phyloP scores from a whole-genome alignment of 176 grass and related monocot species.

The Eleusine indica region DNA sequence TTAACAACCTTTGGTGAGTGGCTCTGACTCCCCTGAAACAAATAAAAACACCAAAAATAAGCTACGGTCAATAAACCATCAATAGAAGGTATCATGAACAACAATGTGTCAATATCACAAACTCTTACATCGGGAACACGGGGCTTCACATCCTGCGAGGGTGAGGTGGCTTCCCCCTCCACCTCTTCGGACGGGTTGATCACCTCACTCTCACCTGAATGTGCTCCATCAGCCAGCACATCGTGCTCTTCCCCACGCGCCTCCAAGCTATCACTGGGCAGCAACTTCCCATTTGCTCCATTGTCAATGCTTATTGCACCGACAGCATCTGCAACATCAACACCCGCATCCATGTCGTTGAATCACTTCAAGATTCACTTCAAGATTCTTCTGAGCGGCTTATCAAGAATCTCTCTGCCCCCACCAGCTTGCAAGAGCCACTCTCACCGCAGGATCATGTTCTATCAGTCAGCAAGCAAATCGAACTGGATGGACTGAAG shows the following conservation, averaged over 20 bases:
- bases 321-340: constrained; percentile 27
- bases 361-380: constrained; percentile 14
- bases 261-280: constrained; percentile 8
- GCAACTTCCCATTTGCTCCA: constrained; percentile 16
- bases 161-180: constrained; percentile 55
- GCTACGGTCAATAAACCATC: background rate
- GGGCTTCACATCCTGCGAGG: constrained; percentile 23
- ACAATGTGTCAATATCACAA: background rate
- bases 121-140: constrained; percentile 45
- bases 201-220: constrained; percentile 60
- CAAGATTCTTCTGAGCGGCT: background rate
- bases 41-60: constrained; percentile 24
- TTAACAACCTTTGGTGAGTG: constrained; percentile 45
- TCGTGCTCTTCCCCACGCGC: constrained; percentile 21
- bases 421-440: constrained; percentile 21
- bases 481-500: background rate
- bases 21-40: constrained; percentile 42
- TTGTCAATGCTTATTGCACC: constrained; percentile 35
- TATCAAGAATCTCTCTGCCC: background rate
- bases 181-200: constrained; percentile 59
- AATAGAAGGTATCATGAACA: background rate
- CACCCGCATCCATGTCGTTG: constrained; percentile 36
- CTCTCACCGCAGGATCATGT: constrained; percentile 32
- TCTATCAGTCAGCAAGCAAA: constrained; percentile 3
- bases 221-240: constrained; percentile 38